Base-by-base conservation (phyloP, 1,139 yeast species). In the Taiozyma sp. region DNA sequence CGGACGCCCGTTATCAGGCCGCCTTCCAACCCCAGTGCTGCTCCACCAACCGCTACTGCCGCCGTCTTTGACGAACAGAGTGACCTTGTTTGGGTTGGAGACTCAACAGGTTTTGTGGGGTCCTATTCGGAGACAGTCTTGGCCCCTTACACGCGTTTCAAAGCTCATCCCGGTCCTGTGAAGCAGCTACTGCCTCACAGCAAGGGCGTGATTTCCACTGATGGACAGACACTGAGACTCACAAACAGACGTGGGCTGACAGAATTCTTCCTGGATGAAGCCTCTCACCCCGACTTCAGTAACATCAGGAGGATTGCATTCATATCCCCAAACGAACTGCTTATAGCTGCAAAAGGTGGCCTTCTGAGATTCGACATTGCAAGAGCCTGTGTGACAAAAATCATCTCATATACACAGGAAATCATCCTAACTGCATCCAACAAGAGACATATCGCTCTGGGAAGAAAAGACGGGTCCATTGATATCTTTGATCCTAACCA, bases 11-110 rank as follows among this genome's bases (percentile, higher is more conserved):
- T 60, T 8, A 48, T 59, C 45, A 54, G 63, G 51, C 55, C 61
- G 3, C 61, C 61, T 6, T 46, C 43, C 35, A 58, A 52, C 44
- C 54, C 56, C 24, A 47, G 42, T 9, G 44, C 51, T 5, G 42
- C 41, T 3, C 51, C 53, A 2, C 57, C 55, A n/a, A 34, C 48
- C 3, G 57, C 52, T 11, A 53, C 61, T 5, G 47, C 57, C 41
- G 46, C 68, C 4, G 60, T 71, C 28, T 90, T 90, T 66, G 98
- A 93, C 67, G 77, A 77, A 45, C 70, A 77, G 24, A 80, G 83
- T 53, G 93, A 90, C 60, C 71, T 91, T 44, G 65, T 91, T 4
- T 93, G 98, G 98, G 75, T 85, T 5, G 97, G 96, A n/a, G 93
- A 87, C 63, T 70, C 63, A 3, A 24, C 52, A 0, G 85, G 85